These are phyloP conservation scores for Herpetospermum pedunculosum DNA, from an alignment of 306 rosid species.

Conservation along the genomic window DNA sequence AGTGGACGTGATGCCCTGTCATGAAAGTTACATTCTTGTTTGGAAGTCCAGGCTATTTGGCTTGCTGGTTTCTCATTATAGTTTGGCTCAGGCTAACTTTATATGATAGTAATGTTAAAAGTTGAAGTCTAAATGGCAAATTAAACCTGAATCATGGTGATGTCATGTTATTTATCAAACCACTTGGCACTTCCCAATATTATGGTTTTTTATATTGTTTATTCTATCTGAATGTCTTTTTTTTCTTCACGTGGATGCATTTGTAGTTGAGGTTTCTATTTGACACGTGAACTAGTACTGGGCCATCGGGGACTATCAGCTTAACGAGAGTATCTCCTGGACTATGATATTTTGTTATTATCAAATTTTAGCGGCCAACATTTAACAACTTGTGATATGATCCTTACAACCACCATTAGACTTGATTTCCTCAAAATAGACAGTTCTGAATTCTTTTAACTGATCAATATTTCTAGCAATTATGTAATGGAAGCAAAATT, in stretches of 20 bases:
- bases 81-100: not conserved
- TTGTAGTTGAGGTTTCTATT: not conserved
- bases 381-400: not conserved
- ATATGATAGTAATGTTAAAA: not conserved
- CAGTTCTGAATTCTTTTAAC: not conserved
- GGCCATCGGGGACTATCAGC: not conserved
- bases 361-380: not conserved
- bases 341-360: not conserved
- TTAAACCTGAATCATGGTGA: not conserved
- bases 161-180: not conserved
- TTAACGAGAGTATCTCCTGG: not conserved
- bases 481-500: not conserved
- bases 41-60: slow-evolving; percentile 6
- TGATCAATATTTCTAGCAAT: not conserved
- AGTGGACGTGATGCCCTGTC: slow-evolving; percentile 18
- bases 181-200: not conserved
- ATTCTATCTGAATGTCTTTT: not conserved
- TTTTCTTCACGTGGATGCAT: not conserved
- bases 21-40: slow-evolving; percentile 9
- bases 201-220: not conserved
- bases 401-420: slow-evolving; percentile 5
- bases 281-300: not conserved
- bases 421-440: not conserved
- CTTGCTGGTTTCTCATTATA: slow-evolving; percentile 7
- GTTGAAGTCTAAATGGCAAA: not conserved